Percentiles rank a stretch among this genome's conserved stretches.
phyloP scores from a whole-genome alignment of 768 basidiomycete species.

The Rhizopogon salebrosus region DNA sequence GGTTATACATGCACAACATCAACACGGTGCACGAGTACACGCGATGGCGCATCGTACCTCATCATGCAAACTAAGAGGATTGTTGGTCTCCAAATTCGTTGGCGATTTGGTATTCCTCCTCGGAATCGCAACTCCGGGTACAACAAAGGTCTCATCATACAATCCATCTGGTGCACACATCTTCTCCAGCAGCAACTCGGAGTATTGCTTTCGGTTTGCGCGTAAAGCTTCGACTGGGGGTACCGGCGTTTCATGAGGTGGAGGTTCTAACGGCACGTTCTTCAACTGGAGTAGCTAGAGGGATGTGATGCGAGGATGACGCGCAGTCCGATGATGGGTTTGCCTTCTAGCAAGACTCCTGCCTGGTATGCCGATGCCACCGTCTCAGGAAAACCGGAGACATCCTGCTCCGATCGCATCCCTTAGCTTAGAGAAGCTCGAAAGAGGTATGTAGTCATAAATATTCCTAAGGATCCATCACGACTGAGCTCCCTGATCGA shows the following conservation, averaged over 20 bases:
- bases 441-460: conserved; percentile 44
- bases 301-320: conserved; percentile 17
- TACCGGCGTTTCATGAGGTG: conserved; percentile 32
- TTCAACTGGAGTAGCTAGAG: conserved; percentile 64
- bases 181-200: conserved; percentile 54
- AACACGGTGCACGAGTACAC: neutral
- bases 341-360: conserved; percentile 85
- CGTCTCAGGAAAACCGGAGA: conserved; percentile 37
- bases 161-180: conserved; percentile 85
- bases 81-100: conserved; percentile 62
- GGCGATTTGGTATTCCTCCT: conserved; percentile 22
- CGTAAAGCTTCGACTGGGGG: conserved; percentile 40
- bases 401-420: conserved; percentile 62
- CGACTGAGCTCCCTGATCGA: neutral
- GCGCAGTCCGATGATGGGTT: conserved; percentile 11
- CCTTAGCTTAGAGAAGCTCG: conserved; percentile 57
- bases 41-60: conserved; percentile 41
- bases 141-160: conserved; percentile 61
- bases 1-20: conserved; percentile 50
- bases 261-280: conserved; percentile 49
- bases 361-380: conserved; percentile 51
- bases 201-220: conserved; percentile 50
- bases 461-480: conserved; percentile 25
- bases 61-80: conserved; percentile 76
- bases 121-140: conserved; percentile 45